phyloP scores from a whole-genome alignment of 768 basidiomycete genomes.

The Boletus edulis region DNA sequence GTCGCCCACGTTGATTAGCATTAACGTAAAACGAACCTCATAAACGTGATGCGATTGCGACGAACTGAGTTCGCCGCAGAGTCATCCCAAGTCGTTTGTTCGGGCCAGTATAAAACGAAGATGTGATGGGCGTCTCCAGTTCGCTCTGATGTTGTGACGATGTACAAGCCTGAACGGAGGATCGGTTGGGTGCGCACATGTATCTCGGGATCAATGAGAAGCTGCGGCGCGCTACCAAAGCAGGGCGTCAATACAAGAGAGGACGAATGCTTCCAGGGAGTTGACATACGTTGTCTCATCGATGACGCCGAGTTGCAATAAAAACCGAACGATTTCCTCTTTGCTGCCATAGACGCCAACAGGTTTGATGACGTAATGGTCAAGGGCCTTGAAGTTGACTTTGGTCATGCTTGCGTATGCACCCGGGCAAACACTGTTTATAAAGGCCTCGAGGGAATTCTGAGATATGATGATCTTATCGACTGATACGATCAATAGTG shows the following conservation, averaged over 20 bases:
- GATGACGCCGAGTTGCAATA: constrained; percentile 36
- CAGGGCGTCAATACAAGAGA: background rate
- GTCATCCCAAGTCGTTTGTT: constrained; percentile 58
- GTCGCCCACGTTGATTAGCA: background rate
- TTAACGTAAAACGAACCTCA: constrained; percentile 41
- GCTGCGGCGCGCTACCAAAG: constrained; percentile 10
- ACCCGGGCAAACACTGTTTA: constrained; percentile 47
- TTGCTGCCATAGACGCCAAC: constrained; percentile 59
- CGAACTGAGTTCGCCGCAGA: constrained; percentile 40
- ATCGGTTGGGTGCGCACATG: constrained; percentile 2
- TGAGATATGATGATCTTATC: constrained; percentile 49
- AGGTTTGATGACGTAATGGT: constrained; percentile 44
- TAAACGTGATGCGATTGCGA: constrained; percentile 58
- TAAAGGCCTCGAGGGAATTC: constrained; percentile 44
- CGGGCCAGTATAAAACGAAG: constrained; percentile 62
- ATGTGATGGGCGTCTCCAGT: constrained; percentile 19
- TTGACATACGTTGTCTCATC: constrained; percentile 39
- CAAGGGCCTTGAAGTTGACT: constrained; percentile 54
- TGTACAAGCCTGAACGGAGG: constrained; percentile 25
- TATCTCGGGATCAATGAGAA: constrained; percentile 12
- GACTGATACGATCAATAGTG: constrained; percentile 40
- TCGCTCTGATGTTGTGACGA: constrained; percentile 7
- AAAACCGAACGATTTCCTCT: constrained; percentile 45
- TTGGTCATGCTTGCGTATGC: constrained; percentile 53
- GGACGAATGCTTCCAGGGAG: background rate